These are phyloP conservation scores for Dacryopinax primogenitus DNA, from an alignment of 768 basidiomycete genomes.

Conservation along the genomic window DNA sequence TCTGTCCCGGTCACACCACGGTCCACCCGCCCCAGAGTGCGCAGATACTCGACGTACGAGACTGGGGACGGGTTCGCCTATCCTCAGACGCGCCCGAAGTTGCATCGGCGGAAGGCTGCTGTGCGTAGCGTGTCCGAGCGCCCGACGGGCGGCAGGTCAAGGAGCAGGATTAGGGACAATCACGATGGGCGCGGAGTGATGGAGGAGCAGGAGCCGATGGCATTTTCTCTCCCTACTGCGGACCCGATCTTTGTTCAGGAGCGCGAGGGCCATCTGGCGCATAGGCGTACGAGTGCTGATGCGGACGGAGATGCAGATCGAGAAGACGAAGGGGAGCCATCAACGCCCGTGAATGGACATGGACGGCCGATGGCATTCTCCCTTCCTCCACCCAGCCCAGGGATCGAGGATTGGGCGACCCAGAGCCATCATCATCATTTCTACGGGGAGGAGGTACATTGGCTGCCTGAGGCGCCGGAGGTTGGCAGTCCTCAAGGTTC, in stretches of 20 bases:
- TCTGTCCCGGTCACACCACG: neutral
- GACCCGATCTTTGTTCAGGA: neutral
- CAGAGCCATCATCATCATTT: constrained; percentile 1
- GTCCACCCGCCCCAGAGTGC: neutral
- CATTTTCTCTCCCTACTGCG: neutral
- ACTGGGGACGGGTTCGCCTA: neutral
- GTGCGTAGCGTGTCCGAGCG: neutral
- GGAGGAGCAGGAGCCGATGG: constrained; percentile 1
- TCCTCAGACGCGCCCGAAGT: neutral
- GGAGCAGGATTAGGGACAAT: neutral
- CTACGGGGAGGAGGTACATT: constrained; percentile 6
- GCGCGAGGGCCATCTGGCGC: neutral
- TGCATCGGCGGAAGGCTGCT: neutral
- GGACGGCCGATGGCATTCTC: neutral
- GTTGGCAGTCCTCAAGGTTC: too few species aligned
- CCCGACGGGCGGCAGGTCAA: neutral
- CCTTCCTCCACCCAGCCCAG: neutral
- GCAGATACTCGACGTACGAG: constrained; percentile 5
- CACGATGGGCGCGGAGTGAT: neutral
- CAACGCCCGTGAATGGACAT: neutral
- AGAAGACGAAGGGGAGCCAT: neutral
- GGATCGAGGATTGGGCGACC: neutral
- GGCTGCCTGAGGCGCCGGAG: constrained; percentile 6
- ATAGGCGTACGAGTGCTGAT: neutral
- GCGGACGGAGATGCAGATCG: neutral